These are phyloP conservation scores for Dionaea muscipula DNA, from an alignment of 179 eudicot species.

Conservation along the genomic window DNA sequence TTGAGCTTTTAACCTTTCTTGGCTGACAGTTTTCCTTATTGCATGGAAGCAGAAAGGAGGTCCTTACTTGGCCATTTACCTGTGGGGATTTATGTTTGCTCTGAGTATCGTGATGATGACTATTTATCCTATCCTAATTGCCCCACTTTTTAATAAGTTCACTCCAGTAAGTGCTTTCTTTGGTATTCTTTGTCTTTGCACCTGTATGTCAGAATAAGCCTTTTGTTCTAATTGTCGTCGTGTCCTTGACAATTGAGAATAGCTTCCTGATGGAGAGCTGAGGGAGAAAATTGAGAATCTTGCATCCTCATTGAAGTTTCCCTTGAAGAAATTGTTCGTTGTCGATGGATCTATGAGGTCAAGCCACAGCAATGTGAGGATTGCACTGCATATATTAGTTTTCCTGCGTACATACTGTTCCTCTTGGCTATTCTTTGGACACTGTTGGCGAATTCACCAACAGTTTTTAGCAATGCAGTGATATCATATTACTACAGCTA, in stretches of 20 bases:
- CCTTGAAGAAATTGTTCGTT: slow-evolving; percentile 84
- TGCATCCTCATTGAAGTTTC: slow-evolving; percentile 80
- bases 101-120: slow-evolving; percentile 92
- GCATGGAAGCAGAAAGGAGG: slow-evolving; percentile 83
- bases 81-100: slow-evolving; percentile 90
- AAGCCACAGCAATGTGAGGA: slow-evolving; percentile 94
- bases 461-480: too few relatives aligned
- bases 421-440: too few relatives aligned
- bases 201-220: neutral
- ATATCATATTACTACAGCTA: too few relatives aligned
- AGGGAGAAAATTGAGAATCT: slow-evolving; percentile 73
- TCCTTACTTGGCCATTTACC: slow-evolving; percentile 90
- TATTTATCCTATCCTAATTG: slow-evolving; percentile 71
- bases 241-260: slow-evolving; percentile 18
- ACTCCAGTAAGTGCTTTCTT: slow-evolving; percentile 59
- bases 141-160: slow-evolving; percentile 94
- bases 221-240: slow-evolving; percentile 7
- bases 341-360: slow-evolving; percentile 99
- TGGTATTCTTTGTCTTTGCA: neutral
- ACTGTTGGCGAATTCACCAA: too few relatives aligned
- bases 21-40: too few relatives aligned
- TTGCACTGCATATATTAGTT: slow-evolving; percentile 10
- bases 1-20: neutral
- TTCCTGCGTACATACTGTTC: neutral
- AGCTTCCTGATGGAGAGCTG: slow-evolving; percentile 90